phyloP scores from a whole-genome alignment of 1,139 yeast species.

The Lodderomyces parapsilosis region DNA sequence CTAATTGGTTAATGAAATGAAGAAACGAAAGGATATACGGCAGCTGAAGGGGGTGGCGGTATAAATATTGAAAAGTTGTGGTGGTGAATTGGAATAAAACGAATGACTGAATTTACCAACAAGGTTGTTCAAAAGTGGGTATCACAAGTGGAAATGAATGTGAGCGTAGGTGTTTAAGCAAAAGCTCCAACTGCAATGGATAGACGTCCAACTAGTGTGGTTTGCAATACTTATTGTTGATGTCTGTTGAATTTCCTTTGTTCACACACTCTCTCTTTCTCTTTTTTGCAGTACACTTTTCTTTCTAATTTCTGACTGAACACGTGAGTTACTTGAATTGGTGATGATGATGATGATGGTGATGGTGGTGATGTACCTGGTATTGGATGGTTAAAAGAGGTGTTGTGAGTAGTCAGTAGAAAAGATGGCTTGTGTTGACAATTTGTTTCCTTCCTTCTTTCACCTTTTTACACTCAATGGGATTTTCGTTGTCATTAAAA shows the following conservation, averaged over 20 bases:
- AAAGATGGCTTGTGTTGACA: neutral
- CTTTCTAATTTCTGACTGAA: neutral
- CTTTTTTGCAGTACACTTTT: neutral
- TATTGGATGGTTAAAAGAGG: neutral
- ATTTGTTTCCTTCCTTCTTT: neutral
- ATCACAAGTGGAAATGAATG: neutral
- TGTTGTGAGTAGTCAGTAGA: neutral
- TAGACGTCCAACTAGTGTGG: neutral
- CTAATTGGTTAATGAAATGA: conserved; percentile 2
- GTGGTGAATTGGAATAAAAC: neutral
- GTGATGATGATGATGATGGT: neutral
- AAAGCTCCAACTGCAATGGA: no score
- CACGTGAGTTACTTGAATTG: neutral
- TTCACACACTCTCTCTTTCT: neutral
- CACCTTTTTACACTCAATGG: neutral
- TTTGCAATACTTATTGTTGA: neutral
- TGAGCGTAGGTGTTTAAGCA: no score
- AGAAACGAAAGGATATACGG: neutral
- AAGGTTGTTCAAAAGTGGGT: neutral
- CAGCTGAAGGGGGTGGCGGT: neutral
- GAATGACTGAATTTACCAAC: conserved; percentile 1
- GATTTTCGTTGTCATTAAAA: no score
- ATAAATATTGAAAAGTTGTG: neutral
- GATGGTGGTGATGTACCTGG: neutral
- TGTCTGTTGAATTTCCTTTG: neutral